Evolutionary conservation across 1,284 basidiomycete species (phyloP), one percentile per base, ranked within the genome.

Genomic region (Rhodotorula sp.): DNA sequence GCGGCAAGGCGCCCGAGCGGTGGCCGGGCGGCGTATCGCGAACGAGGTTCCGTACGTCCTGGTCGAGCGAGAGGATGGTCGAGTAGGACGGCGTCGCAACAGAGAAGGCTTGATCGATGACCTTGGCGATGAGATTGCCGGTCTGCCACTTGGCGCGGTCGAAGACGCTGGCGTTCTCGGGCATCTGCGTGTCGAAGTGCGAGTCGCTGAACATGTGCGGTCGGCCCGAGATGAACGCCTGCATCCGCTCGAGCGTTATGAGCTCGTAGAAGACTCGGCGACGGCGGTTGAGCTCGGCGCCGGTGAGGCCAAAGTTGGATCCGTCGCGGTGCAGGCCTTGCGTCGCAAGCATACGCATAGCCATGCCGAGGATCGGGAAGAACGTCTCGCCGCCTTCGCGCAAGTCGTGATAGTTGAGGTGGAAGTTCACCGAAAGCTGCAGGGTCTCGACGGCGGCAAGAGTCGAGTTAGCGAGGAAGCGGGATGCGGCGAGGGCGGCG

Each of bases 31-130:
- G 70, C 8, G 70, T 67, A 9, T 46, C 39, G 20, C 56, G 22
- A 46, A 72, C 70, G 56, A 72, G 64, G 22, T 56, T 30, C 7
- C 72, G 67, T 27, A 83, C 76, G 66, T 82, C 82, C 60, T 81
- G 77, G 66, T 83, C 82, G 32, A 83, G 77, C 27, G 79, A 78
- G 27, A 82, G 73, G 17, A 83, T 81, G 8, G 80, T 81, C 30
- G 77, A 73, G 68, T 83, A 83, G 68, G 82, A 79, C 0, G 82
- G 82, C 2, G 81, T 70, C 52, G 80, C 77, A 54, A 83, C 81
- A 11, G 82, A 80, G 73, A 83, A 83, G 22, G 81, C 76, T 63
- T 52, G 22, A 58, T 72, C 67, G 60, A 74, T 61, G 47, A 74
- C 57, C 32, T 48, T 59, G 54, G 52, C 70, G 46, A 74, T 71